Evolutionary conservation across 2,329 filamentous ascomycete species (phyloP).

Genomic region (Gaeumannomyces sp.): DNA sequence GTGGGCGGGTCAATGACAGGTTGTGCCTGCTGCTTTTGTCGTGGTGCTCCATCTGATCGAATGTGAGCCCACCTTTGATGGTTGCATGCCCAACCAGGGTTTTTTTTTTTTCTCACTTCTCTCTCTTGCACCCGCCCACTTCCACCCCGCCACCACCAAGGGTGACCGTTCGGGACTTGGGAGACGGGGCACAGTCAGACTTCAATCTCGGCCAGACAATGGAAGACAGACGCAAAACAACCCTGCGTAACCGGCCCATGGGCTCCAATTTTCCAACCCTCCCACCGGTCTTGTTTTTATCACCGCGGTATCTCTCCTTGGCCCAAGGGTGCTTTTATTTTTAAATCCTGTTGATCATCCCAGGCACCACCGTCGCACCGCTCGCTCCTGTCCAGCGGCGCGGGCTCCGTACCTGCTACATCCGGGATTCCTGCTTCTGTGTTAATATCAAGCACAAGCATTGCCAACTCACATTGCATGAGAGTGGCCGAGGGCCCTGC

Average conservation of each 20-base stretch:
- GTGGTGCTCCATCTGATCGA: not conserved
- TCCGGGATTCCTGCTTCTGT: slow-evolving; percentile 34
- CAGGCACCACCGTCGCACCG: no score
- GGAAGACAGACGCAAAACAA: no score
- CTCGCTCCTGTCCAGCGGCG: no score
- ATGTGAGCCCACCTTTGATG: not conserved
- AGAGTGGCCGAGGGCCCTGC: slow-evolving; percentile 34
- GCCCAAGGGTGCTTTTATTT: no score
- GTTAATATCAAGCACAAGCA: slow-evolving; percentile 51
- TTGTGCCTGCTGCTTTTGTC: not conserved
- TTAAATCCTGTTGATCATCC: no score
- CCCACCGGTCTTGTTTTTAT: no score
- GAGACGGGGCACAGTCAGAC: no score
- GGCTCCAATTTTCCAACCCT: no score
- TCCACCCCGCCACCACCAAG: not conserved
- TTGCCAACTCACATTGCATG: slow-evolving; percentile 76
- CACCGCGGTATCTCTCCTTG: no score
- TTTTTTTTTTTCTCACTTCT: slow-evolving; percentile 2
- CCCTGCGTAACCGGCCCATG: no score
- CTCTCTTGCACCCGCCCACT: slow-evolving; percentile 1
- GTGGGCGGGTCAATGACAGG: slow-evolving; percentile 1
- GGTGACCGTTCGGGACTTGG: not conserved
- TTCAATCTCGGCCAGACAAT: no score
- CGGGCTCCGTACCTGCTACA: no score
- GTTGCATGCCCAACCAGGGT: not conserved